These are phyloP conservation scores for Thalassiosira mediterranea DNA, from an alignment of 352 stramenopile species.

Conservation along the genomic window DNA sequence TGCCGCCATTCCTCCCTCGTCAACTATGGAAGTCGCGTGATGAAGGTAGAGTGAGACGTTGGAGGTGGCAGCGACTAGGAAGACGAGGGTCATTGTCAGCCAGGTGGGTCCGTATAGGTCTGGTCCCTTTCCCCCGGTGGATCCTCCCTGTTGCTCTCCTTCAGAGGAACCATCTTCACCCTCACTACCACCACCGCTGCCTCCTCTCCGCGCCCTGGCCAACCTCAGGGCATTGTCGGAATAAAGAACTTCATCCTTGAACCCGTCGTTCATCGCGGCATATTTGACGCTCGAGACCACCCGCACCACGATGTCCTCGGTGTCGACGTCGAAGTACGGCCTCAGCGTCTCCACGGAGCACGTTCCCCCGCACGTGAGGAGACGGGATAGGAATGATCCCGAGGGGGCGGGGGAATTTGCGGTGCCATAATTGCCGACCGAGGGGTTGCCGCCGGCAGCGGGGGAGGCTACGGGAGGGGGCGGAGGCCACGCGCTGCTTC, in stretches of 20 bases:
- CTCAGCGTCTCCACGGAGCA: conserved; percentile 24
- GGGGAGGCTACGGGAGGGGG: background rate
- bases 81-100: conserved; percentile 80
- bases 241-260: conserved; percentile 69
- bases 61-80: conserved; percentile 72
- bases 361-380: conserved; percentile 21
- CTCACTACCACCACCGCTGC: background rate
- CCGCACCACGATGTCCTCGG: conserved; percentile 57
- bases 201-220: background rate
- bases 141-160: background rate
- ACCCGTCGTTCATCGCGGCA: conserved; percentile 66
- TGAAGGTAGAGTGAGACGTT: conserved; percentile 76
- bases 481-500: conserved; percentile 8
- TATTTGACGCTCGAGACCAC: conserved; percentile 57
- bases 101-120: conserved; percentile 84
- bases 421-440: background rate
- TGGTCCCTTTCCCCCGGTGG: conserved; percentile 54
- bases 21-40: conserved; percentile 18
- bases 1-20: conserved; percentile 26
- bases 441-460: background rate
- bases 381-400: conserved; percentile 23
- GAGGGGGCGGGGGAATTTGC: background rate
- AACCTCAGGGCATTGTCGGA: conserved; percentile 34
- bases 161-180: background rate
- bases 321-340: conserved; percentile 82